Conservation (phyloP, 176 grass and related monocot genomes). For the Typha latifolia region DNA sequence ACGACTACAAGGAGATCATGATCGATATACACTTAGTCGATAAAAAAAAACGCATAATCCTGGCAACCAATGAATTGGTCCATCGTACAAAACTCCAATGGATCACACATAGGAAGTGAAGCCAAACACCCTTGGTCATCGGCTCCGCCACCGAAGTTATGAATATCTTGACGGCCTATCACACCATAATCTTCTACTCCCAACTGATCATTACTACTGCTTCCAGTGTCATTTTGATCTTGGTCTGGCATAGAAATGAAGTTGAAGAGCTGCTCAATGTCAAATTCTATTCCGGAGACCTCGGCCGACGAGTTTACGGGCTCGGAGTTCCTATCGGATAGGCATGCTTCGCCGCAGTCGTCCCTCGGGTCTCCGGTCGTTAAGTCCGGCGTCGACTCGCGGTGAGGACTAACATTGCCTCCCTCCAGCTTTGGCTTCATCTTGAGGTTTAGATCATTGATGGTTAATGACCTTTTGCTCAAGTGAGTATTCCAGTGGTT, state of each 20-base stretch:
- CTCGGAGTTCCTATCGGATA: background rate
- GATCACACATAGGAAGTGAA: background rate
- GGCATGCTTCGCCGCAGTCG: background rate
- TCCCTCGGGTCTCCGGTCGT: background rate
- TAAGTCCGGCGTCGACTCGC: background rate
- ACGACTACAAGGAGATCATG: background rate
- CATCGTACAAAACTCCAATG: background rate
- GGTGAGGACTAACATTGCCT: background rate
- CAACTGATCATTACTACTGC: constrained; percentile 18
- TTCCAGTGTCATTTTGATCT: background rate
- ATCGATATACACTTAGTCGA: constrained; percentile 11
- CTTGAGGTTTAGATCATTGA: constrained; percentile 33
- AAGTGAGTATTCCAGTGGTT: constrained; percentile 54
- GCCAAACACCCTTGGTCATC: constrained; percentile 11
- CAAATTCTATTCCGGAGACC: constrained; percentile 10
- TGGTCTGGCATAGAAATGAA: constrained; percentile 6
- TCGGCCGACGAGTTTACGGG: background rate
- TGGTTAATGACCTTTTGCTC: constrained; percentile 34
- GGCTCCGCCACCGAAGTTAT: background rate
- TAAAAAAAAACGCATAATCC: constrained; percentile 20
- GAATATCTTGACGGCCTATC: background rate
- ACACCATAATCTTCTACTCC: constrained; percentile 25
- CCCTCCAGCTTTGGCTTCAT: constrained; percentile 2
- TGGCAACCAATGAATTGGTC: constrained; percentile 7
- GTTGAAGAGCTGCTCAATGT: constrained; percentile 17